Base-by-base conservation (phyloP, 169 alveolate species). In the Plasmodium knowlesi region DNA sequence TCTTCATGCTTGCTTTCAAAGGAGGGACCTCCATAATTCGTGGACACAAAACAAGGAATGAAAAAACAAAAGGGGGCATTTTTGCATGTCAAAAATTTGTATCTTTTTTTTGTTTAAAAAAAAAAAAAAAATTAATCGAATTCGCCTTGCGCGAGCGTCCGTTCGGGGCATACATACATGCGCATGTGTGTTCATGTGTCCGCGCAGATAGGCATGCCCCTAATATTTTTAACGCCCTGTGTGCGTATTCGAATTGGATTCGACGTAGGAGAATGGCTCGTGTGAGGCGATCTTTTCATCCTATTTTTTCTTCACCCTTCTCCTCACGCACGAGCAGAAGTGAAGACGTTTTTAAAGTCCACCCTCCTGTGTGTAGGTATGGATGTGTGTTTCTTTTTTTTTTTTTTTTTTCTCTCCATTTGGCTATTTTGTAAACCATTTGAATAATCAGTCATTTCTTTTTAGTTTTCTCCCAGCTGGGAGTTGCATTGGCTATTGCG, bases 1-100 rank as follows among this genome's bases (percentile, higher is more conserved):
- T 50, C 5, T 43, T 10, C 54, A 43, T 43, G 54, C n/a, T 10
- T 43, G 16, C 54, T 43, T 43, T n/a, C 54, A 43, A 43, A 3
- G 9, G n/a, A 25, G 43, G 43, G 43, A 32, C 37, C 32, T 10
- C 12, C 46, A 43, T 34, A 81, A 83, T 14, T 30, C 32, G 46
- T 50, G 32, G 32, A 70, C 50, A 61, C n/a, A 83, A 82, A 46
- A 50, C 37, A 82, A 82, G 70, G 50, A 82, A 82, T 19, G 53
- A 46, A 82, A 46, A 53, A 46, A 82, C 32, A 82, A 46, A 73
- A 10, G n/a, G 22, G n/a, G 70, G 70, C 30, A 32, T 39, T 16
- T 61, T 8, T 61, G 32, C 67, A 4, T 34, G n/a, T 83, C 76
- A 19, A 67, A 19, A 19, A 67, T 67, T 1, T 28, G 37, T 67